phyloP scores from a whole-genome alignment of 2,329 filamentous ascomycete genomes.

The Talaromyces rugulosus region DNA sequence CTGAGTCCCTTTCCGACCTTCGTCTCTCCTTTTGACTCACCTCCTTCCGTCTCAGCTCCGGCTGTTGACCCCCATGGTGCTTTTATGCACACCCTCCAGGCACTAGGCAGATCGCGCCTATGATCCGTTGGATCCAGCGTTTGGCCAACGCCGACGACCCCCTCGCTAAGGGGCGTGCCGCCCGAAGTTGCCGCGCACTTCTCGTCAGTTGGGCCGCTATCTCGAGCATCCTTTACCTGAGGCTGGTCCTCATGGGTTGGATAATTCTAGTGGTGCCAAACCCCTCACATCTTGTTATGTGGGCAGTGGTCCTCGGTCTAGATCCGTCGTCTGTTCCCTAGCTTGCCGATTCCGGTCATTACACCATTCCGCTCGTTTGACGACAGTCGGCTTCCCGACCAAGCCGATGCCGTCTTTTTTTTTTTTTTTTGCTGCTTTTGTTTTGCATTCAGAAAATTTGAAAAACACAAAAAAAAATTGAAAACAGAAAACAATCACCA shows the following conservation, averaged over 20 bases:
- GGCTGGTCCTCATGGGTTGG: not conserved
- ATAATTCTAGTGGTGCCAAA: conserved; percentile 3
- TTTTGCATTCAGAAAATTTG: not conserved
- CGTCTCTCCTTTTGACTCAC: not conserved
- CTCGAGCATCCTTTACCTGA: not conserved
- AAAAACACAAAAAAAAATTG: no score
- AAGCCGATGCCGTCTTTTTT: not conserved
- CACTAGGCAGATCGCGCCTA: not conserved
- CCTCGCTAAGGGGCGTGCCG: conserved; percentile 3
- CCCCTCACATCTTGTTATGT: not conserved
- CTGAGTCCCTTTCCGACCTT: not conserved
- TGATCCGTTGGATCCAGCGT: not conserved
- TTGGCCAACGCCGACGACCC: conserved; percentile 8
- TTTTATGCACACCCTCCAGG: not conserved
- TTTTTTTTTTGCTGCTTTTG: not conserved
- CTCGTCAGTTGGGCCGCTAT: conserved; percentile 5
- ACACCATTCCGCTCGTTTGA: conserved; percentile 4
- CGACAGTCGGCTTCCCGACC: conserved; percentile 1
- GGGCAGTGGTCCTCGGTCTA: not conserved
- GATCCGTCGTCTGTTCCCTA: not conserved
- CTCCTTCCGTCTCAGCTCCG: conserved; percentile 3
- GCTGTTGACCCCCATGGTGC: not conserved
- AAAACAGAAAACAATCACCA: no score
- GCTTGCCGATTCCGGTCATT: not conserved
- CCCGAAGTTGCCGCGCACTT: not conserved